phyloP scores from a whole-genome alignment of 495 filamentous ascomycete species.

The Penicillium tannophilum region DNA sequence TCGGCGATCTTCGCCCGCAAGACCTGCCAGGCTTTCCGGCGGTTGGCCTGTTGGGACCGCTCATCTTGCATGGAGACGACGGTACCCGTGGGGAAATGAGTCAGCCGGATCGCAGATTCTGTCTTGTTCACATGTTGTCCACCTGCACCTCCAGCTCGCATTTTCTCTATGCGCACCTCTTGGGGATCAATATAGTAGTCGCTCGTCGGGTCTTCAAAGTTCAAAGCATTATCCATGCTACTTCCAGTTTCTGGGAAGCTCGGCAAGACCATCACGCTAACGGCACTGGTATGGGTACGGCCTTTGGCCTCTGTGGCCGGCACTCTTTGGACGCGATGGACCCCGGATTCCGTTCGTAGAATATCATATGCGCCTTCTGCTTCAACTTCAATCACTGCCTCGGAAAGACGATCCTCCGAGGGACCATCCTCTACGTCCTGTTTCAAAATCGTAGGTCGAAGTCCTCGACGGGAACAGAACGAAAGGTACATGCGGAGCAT shows the following conservation, averaged over 20 bases:
- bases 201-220: conserved; percentile 79
- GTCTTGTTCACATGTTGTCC: conserved; percentile 99
- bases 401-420: conserved; percentile 64
- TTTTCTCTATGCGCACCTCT: conserved; percentile 85
- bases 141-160: conserved; percentile 89
- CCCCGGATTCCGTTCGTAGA: conserved; percentile 84
- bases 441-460: conserved; percentile 61
- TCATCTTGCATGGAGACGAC: conserved; percentile 90
- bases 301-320: conserved; percentile 88
- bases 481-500: conserved; percentile 85
- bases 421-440: conserved; percentile 57
- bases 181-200: conserved; percentile 87
- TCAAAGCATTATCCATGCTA: conserved; percentile 53
- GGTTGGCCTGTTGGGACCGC: conserved; percentile 86
- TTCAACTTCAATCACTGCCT: conserved; percentile 87
- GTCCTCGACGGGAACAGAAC: conserved; percentile 68
- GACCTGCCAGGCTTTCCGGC: conserved; percentile 81
- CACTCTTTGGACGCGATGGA: conserved; percentile 92
- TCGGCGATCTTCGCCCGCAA: conserved; percentile 84
- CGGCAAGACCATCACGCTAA: conserved; percentile 86
- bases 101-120: conserved; percentile 91
- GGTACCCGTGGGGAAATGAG: conserved; percentile 84
- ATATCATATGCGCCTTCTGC: conserved; percentile 73
- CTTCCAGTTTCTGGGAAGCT: conserved; percentile 66
- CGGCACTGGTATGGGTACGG: conserved; percentile 90